These are phyloP conservation scores for Tolypocladium ophioglossoides DNA, from an alignment of 2,329 filamentous ascomycete species.

Conservation along the genomic window DNA sequence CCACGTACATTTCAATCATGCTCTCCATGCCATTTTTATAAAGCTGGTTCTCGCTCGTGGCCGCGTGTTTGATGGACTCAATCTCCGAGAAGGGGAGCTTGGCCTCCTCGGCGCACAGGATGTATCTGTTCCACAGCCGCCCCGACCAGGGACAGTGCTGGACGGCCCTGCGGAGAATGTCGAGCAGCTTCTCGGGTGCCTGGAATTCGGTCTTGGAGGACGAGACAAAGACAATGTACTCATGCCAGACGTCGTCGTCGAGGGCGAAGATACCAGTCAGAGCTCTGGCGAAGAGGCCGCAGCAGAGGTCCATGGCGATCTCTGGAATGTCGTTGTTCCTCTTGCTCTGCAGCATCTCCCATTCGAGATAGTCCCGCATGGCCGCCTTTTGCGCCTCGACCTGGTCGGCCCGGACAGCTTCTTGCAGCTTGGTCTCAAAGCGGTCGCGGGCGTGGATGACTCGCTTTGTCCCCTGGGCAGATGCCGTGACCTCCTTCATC, in stretches of 20 bases:
- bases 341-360: constrained; percentile 60
- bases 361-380: constrained; percentile 66
- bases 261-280: constrained; percentile 59
- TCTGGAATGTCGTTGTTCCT: constrained; percentile 34
- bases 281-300: constrained; percentile 69
- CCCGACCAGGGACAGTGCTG: constrained; percentile 92
- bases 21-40: constrained; percentile 81
- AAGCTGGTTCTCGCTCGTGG: constrained; percentile 75
- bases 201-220: constrained; percentile 28
- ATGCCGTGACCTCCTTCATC: constrained; percentile 58
- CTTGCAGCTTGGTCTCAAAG: constrained; percentile 55
- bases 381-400: constrained; percentile 38
- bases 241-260: constrained; percentile 70
- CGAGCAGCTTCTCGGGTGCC: constrained; percentile 40
- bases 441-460: constrained; percentile 51
- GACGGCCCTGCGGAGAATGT: constrained; percentile 71
- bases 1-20: constrained; percentile 80
- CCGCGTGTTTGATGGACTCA: constrained; percentile 82
- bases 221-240: constrained; percentile 68
- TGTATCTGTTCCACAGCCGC: constrained; percentile 78
- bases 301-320: constrained; percentile 39
- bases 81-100: constrained; percentile 68
- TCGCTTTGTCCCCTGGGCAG: constrained; percentile 53
- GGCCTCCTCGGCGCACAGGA: constrained; percentile 74
- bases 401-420: constrained; percentile 46